Conservation (phyloP, 176 grass and related monocot species). For the Triticum monococcum region DNA sequence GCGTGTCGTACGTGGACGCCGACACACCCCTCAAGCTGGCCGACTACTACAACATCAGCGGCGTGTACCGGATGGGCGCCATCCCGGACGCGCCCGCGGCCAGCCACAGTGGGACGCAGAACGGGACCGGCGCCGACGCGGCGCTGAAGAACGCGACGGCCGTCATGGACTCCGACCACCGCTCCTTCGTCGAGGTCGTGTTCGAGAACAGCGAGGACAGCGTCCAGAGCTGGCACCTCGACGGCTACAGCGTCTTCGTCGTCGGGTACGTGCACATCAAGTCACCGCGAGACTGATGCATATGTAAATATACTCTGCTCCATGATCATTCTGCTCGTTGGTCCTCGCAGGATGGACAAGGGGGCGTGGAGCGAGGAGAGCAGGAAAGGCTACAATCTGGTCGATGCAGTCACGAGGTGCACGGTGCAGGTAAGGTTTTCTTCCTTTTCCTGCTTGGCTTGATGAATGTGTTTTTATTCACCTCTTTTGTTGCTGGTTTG, state of each 20-base stretch:
- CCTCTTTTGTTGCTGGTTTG: background rate
- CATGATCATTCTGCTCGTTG: background rate
- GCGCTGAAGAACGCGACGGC: slow-evolving; percentile 42
- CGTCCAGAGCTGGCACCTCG: slow-evolving; percentile 86
- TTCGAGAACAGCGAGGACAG: slow-evolving; percentile 62
- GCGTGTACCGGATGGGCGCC: slow-evolving; percentile 60
- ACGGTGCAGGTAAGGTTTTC: slow-evolving; percentile 58
- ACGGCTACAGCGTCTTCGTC: slow-evolving; percentile 80
- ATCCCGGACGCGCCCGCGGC: slow-evolving; percentile 49
- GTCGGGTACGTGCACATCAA: slow-evolving; percentile 51
- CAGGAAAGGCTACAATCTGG: slow-evolving; percentile 76
- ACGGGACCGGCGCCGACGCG: background rate
- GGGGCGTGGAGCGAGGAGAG: slow-evolving; percentile 62
- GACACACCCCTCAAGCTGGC: slow-evolving; percentile 90
- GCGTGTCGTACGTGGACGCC: slow-evolving; percentile 67
- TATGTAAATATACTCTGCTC: no score
- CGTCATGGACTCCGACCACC: slow-evolving; percentile 79
- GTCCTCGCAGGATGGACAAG: slow-evolving; percentile 60
- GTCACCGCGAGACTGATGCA: background rate
- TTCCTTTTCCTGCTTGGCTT: background rate
- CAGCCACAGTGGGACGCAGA: background rate
- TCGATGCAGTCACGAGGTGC: slow-evolving; percentile 70
- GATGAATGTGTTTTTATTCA: background rate
- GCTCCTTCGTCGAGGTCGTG: slow-evolving; percentile 69
- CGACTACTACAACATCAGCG: slow-evolving; percentile 75